These are phyloP conservation scores for Debaryomycetaceae sp. DNA, from an alignment of 1,139 yeast species.

Conservation along the genomic window DNA sequence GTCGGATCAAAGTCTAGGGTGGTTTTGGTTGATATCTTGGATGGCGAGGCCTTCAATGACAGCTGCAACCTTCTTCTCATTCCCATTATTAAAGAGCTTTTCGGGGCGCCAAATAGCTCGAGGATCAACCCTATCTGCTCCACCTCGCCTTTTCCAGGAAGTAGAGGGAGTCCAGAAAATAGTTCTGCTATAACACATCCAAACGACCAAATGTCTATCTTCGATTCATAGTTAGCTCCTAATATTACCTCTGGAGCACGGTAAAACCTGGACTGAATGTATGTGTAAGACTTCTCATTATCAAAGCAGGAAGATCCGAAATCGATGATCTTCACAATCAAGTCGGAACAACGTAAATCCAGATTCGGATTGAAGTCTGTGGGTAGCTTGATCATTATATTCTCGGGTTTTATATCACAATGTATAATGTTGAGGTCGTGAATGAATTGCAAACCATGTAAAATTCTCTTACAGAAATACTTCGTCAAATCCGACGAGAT, in stretches of 20 bases:
- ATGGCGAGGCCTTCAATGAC: slow-evolving; percentile 7
- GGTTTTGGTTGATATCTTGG: slow-evolving; percentile 10
- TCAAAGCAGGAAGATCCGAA: slow-evolving; percentile 59
- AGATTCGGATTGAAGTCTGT: slow-evolving; percentile 12
- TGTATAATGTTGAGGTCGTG: slow-evolving; percentile 62
- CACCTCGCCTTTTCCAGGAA: slow-evolving; percentile 67
- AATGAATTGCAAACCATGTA: slow-evolving; percentile 58
- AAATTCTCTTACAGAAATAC: slow-evolving; percentile 50
- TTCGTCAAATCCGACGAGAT: slow-evolving; percentile 50
- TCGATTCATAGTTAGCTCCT: slow-evolving; percentile 69
- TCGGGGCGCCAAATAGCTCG: slow-evolving; percentile 65
- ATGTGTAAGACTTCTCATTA: slow-evolving; percentile 49
- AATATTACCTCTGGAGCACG: slow-evolving; percentile 77
- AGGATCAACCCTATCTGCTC: slow-evolving; percentile 60
- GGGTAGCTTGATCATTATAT: slow-evolving; percentile 50
- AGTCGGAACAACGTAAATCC: slow-evolving; percentile 10
- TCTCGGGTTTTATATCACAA: slow-evolving; percentile 77
- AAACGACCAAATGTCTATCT: slow-evolving; percentile 79
- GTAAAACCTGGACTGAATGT: slow-evolving; percentile 63
- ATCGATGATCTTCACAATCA: slow-evolving; percentile 56
- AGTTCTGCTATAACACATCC: slow-evolving; percentile 70
- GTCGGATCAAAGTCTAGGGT: slow-evolving; percentile 6
- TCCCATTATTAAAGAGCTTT: slow-evolving; percentile 20
- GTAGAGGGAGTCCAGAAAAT: slow-evolving; percentile 61
- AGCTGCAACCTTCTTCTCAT: slow-evolving; percentile 18